Conservation (phyloP, 2,329 filamentous ascomycete genomes). For the Xylaria hypoxylon region DNA sequence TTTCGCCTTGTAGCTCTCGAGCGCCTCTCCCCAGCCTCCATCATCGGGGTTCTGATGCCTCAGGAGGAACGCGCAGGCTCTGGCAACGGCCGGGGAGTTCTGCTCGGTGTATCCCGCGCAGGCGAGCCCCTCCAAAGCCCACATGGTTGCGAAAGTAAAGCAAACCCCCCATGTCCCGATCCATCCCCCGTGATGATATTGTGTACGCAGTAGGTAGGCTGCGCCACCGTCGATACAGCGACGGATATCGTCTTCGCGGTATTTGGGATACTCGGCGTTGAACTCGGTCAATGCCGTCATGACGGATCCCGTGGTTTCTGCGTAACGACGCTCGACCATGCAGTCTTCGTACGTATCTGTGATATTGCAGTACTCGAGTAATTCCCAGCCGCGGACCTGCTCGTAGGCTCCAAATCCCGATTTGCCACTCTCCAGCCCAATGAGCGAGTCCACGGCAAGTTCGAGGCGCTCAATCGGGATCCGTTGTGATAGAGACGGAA, state of each 20-base stretch:
- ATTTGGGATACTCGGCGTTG: neutral
- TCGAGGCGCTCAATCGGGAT: slow-evolving; percentile 12
- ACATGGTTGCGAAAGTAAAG: slow-evolving; percentile 26
- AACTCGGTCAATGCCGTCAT: slow-evolving; percentile 11
- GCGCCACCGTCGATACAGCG: slow-evolving; percentile 8
- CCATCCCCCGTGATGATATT: slow-evolving; percentile 23
- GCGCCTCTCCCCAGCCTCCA: slow-evolving; percentile 25
- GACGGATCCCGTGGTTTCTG: slow-evolving; percentile 18
- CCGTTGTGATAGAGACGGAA: neutral
- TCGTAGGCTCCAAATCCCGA: slow-evolving; percentile 21
- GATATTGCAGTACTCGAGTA: slow-evolving; percentile 23
- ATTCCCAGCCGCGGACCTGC: slow-evolving; percentile 12
- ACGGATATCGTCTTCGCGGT: slow-evolving; percentile 12
- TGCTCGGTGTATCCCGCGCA: slow-evolving; percentile 14
- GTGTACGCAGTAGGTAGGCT: slow-evolving; percentile 3
- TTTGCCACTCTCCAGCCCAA: slow-evolving; percentile 12
- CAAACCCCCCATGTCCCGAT: slow-evolving; percentile 26
- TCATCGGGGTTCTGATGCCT: slow-evolving; percentile 17
- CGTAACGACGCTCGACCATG: slow-evolving; percentile 17
- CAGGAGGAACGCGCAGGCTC: slow-evolving; percentile 20
- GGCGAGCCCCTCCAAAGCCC: slow-evolving; percentile 15
- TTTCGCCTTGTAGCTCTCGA: slow-evolving; percentile 9
- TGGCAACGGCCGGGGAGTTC: slow-evolving; percentile 7
- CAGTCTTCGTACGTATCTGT: slow-evolving; percentile 24
- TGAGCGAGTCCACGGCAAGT: slow-evolving; percentile 16